Percentiles rank a stretch among this genome's conserved stretches.
These are phyloP conservation scores for Carpinus fangiana DNA, from an alignment of 306 rosid species.

Conservation along the genomic window DNA sequence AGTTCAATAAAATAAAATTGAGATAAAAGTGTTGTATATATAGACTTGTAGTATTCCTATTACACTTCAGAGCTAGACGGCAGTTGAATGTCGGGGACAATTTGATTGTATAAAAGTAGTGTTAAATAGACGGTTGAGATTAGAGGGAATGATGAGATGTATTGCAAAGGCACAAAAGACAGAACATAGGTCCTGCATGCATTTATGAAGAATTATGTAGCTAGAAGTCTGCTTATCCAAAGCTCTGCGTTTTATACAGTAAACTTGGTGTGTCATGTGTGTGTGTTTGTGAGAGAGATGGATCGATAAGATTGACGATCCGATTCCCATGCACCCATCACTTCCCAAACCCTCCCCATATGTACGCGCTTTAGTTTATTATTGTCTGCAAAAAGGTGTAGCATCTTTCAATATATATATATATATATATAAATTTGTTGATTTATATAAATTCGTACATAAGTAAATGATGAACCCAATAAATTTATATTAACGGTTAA, in stretches of 20 bases:
- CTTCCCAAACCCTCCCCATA: slow-evolving; percentile 29
- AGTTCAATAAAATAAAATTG: too few relatives aligned
- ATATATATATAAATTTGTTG: too few relatives aligned
- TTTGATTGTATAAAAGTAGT: not conserved
- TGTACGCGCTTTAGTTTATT: slow-evolving; percentile 3
- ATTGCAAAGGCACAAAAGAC: slow-evolving; percentile 27
- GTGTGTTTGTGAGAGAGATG: not conserved
- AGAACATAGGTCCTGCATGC: slow-evolving; percentile 45
- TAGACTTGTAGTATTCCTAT: too few relatives aligned
- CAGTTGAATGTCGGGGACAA: not conserved
- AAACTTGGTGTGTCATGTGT: slow-evolving; percentile 15
- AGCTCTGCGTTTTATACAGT: slow-evolving; percentile 51
- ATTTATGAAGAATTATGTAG: slow-evolving; percentile 46
- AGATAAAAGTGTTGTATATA: too few relatives aligned
- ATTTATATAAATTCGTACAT: too few relatives aligned
- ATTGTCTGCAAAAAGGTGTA: too few relatives aligned
- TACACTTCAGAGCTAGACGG: too few relatives aligned
- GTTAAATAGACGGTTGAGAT: slow-evolving; percentile 43
- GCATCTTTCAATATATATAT: too few relatives aligned
- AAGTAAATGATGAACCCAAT: too few relatives aligned
- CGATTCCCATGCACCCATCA: slow-evolving; percentile 4
- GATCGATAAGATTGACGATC: slow-evolving; percentile 15
- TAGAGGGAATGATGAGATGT: slow-evolving; percentile 50
- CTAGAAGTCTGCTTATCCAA: slow-evolving; percentile 30
- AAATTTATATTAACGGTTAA: too few relatives aligned